Base-by-base conservation (phyloP, 306 rosid species). In the Cicer bijugum region DNA sequence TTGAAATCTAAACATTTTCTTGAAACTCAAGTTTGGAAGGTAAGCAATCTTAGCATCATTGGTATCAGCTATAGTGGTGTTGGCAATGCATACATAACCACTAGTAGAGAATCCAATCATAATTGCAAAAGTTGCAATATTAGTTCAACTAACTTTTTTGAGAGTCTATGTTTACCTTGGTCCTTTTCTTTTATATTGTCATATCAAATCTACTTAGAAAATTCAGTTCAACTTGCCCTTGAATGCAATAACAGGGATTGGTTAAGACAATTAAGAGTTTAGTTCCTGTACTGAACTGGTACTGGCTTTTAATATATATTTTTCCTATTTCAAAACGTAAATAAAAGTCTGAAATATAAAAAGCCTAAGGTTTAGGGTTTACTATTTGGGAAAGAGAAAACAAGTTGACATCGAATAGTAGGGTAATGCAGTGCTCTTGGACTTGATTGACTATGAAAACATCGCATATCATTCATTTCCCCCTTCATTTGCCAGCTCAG, bases 1-100 rank as follows among this genome's bases (percentile, higher is more conserved):
- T 46, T 64, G 17, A 50, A 81, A 35, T 35, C 53, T 52, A 53
- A 68, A 47, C 9, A 38, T 72, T 72, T 72, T 52, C 59, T 23
- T 68, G 12, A 45, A 78, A 23, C 53, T 19, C 10, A 55, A 53
- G 52, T 70, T 78, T 39, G 8, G 23, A 44, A 43, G 63, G 3
- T 28, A 57, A 55, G 12, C 63, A 70, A 17, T 73, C 53, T 14
- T 48, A 50, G 71, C 33, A 53, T 44, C 69, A 43, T 12, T 45
- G 7, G 44, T n/a, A 11, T 66, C 6, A 64, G 44, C 45, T 75
- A 35, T 61, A 6, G 44, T 69, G 40, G 57, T 63, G 53, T 37
- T 47, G 79, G 44, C 67, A 45, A 69, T 61, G 67, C 60, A 16
- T 68, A 42, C 19, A 50, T 40, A 14, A 43, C 33, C 61, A 61